Conservation (phyloP, 768 basidiomycete genomes). For the Lepiota venenata region DNA sequence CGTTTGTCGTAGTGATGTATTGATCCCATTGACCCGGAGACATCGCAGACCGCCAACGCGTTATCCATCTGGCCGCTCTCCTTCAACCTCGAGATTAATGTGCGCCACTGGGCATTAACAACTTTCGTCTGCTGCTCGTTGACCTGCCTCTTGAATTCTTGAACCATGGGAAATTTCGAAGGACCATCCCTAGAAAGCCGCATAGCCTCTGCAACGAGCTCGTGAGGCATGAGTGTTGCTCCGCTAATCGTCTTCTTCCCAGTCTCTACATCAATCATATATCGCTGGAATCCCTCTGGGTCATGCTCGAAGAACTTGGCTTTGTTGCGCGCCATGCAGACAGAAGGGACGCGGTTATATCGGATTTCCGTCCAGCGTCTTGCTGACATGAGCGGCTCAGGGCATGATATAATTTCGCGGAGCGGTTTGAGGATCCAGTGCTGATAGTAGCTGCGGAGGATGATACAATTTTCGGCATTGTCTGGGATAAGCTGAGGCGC, state of each 20-base stretch:
- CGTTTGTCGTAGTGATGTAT: slow-evolving; percentile 11
- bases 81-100: slow-evolving; percentile 49
- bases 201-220: slow-evolving; percentile 43
- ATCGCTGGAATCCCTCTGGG: slow-evolving; percentile 51
- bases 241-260: slow-evolving; percentile 60
- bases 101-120: slow-evolving; percentile 64
- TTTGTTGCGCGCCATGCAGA: slow-evolving; percentile 60
- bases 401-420: slow-evolving; percentile 38
- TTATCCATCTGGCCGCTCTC: slow-evolving; percentile 57
- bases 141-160: slow-evolving; percentile 25
- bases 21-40: slow-evolving; percentile 69
- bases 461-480: slow-evolving; percentile 26
- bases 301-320: slow-evolving; percentile 56
- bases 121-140: slow-evolving; percentile 38
- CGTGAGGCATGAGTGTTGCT: slow-evolving; percentile 64
- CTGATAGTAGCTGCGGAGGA: slow-evolving; percentile 56
- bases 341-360: slow-evolving; percentile 57
- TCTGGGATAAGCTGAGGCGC: slow-evolving; percentile 13
- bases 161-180: slow-evolving; percentile 20
- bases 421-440: slow-evolving; percentile 59
- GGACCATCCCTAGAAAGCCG: neutral
- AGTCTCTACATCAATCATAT: slow-evolving; percentile 51
- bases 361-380: slow-evolving; percentile 54
- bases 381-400: slow-evolving; percentile 62
- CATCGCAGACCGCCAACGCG: slow-evolving; percentile 67